Evolutionary conservation across 306 rosid species (phyloP).

Genomic region (Boehmeria nivea): DNA sequence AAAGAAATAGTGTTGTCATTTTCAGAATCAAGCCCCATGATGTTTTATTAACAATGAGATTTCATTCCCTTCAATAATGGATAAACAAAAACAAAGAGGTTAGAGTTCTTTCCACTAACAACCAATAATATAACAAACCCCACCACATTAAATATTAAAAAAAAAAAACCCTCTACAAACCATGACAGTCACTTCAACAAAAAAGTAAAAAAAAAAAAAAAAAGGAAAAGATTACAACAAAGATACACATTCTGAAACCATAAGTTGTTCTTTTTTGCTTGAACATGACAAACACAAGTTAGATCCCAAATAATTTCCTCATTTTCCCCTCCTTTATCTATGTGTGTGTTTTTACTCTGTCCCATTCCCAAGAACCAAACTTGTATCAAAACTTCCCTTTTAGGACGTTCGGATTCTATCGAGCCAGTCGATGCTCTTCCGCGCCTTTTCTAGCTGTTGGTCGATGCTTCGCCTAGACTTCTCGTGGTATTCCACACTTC

Average conservation of each 20-base stretch:
- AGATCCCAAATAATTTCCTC: constrained; percentile 34
- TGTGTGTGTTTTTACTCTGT: constrained; percentile 14
- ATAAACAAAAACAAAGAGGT: constrained; percentile 30
- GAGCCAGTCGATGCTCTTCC: constrained; percentile 86
- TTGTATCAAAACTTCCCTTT: constrained; percentile 1
- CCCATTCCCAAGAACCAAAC: constrained; percentile 33
- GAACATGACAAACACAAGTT: constrained; percentile 37
- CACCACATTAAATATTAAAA: constrained; percentile 17
- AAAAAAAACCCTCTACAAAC: constrained; percentile 32
- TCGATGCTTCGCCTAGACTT: constrained; percentile 71
- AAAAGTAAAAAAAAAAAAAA: not conserved
- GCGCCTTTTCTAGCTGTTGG: constrained; percentile 64
- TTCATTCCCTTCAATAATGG: constrained; percentile 29
- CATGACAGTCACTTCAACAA: constrained; percentile 19
- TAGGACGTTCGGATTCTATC: constrained; percentile 65
- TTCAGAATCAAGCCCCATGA: not conserved
- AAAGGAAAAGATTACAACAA: constrained; percentile 6
- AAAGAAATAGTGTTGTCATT: not conserved
- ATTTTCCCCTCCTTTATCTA: constrained; percentile 23
- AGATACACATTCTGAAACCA: constrained; percentile 38
- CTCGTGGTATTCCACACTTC: constrained; percentile 69
- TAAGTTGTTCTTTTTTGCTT: not conserved
- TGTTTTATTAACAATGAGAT: constrained; percentile 19
- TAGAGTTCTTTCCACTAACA: constrained; percentile 44
- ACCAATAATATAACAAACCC: constrained; percentile 23